Base-by-base conservation (phyloP, 805 yeast genomes). In the Ogataea pini region DNA sequence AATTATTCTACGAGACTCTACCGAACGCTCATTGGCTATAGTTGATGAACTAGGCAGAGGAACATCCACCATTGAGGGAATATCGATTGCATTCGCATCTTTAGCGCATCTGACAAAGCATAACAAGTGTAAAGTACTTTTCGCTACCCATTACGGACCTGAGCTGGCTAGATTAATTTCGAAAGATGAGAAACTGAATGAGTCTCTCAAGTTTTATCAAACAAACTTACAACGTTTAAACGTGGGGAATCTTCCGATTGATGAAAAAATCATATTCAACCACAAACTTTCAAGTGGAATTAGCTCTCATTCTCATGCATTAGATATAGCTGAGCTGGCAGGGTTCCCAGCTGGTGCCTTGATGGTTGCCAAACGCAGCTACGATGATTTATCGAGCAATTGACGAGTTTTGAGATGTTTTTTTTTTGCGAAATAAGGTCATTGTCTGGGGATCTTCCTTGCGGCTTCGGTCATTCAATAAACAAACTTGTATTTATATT, bases 41-140 rank as follows among this genome's bases (percentile, higher is more conserved):
- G 72, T 90, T 47, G 97, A 90, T 65, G 97, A 90, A 60, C 82
- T 90, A 18, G 97, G 97, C 1, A 72, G 96, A 46, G 97, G 97
- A 0, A 90, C 97, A 0, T 85, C 95, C 47, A 84, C 89, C 0
- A 72, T 72, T 44, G 97, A 90, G 67, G 97, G 97, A 1, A 72
- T 86, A 3, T 86, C 96, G 1, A 82, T 90, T 46, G 96, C 97
- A 1, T 88, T 73, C 70, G 91, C 95, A 0, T 76, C 91, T 0
- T 65, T 90, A 41, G 64, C 77, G 33, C 78, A 82, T 59, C 66
- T 90, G 46, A 55, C 79, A 12, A 64, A 69, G 17, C 63, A 63
- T 3, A 86, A 83, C 54, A 72, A 77, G 55, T 84, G 94, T 57
- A 74, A 92, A 20, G 75, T 91, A 0, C 68, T 90, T n/a, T 90